A percentile compares a stretch with the other conserved stretches of the same genome.
phyloP scores from a whole-genome alignment of 257 asterid genomes.

The Nicotiana noctiflora region DNA sequence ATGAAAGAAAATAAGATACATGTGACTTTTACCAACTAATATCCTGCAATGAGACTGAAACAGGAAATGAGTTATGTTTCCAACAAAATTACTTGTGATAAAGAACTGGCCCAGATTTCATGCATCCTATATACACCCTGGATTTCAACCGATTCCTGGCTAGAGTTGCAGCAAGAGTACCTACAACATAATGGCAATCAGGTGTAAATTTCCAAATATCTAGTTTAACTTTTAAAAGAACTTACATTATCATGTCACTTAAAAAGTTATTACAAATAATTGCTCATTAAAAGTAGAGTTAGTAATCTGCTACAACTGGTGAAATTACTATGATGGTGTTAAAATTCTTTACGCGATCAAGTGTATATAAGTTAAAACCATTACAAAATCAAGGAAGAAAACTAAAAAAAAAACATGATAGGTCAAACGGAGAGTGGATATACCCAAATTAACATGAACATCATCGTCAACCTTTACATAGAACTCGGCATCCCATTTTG shows the following conservation, averaged over 20 bases:
- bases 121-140: conserved; percentile 54
- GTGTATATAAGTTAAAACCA: too few relatives aligned
- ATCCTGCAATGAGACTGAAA: neutral
- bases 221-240: neutral
- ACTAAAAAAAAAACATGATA: neutral
- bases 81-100: conserved; percentile 31
- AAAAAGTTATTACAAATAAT: neutral
- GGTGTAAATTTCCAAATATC: neutral
- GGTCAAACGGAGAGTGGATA: neutral
- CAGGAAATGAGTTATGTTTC: too few relatives aligned
- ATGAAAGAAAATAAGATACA: neutral
- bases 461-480: conserved; percentile 79
- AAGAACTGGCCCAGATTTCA: conserved; percentile 72
- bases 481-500: conserved; percentile 75
- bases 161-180: conserved; percentile 51
- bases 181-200: conserved; percentile 18
- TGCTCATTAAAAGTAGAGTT: neutral
- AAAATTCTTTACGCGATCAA: too few relatives aligned
- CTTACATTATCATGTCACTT: neutral
- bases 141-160: conserved; percentile 49
- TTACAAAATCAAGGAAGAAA: neutral
- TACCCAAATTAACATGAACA: conserved; percentile 85
- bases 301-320: too few relatives aligned
- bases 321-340: too few relatives aligned
- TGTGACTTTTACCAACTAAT: neutral